Evolutionary conservation across 805 yeast species (phyloP).

Genomic region (Zygotorulaspora chibaensis): DNA sequence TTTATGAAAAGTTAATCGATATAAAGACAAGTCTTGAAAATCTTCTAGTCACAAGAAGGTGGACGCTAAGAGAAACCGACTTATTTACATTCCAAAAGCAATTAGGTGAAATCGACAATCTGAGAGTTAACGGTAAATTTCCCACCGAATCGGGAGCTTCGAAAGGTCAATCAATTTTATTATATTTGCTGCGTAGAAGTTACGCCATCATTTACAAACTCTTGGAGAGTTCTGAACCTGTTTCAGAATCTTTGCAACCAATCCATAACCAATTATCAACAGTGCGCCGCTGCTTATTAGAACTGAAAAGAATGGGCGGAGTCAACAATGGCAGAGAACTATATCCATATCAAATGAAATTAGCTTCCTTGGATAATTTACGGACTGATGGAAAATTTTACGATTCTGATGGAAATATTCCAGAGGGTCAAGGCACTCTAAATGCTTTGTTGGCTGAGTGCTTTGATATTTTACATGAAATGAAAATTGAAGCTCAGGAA

Average conservation of each 20-base stretch:
- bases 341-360: conserved; percentile 92
- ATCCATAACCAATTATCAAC: conserved; percentile 91
- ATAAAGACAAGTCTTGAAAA: conserved; percentile 75
- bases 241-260: conserved; percentile 88
- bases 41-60: conserved; percentile 83
- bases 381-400: conserved; percentile 86
- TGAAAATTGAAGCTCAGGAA: conserved; percentile 79
- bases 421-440: conserved; percentile 97
- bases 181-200: conserved; percentile 83
- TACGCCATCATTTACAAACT: conserved; percentile 86
- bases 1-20: conserved; percentile 59
- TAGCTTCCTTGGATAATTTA: conserved; percentile 81
- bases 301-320: conserved; percentile 90
- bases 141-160: conserved; percentile 35
- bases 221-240: conserved; percentile 90
- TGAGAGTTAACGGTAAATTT: conserved; percentile 61
- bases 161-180: conserved; percentile 56
- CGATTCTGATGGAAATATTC: conserved; percentile 79
- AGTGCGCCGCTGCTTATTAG: conserved; percentile 82
- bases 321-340: conserved; percentile 81
- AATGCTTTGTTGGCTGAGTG: conserved; percentile 89
- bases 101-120: conserved; percentile 68
- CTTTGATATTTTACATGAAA: conserved; percentile 87
- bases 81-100: conserved; percentile 75
- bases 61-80: conserved; percentile 97